Base-by-base conservation (phyloP, 306 rosid genomes). In the Quercus rubra region DNA sequence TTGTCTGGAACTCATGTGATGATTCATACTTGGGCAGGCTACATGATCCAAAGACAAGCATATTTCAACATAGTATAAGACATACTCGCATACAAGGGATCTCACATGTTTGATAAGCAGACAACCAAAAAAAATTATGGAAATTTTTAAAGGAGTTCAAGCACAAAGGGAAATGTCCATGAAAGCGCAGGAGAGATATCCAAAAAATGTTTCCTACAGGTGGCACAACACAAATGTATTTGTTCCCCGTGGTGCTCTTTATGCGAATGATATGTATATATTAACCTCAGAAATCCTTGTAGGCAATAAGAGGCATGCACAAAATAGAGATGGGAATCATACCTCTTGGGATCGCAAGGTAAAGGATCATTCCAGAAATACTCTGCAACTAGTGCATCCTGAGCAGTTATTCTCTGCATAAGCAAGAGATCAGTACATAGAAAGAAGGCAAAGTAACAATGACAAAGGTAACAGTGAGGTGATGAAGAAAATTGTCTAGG, bases 321-420 rank as follows among this genome's bases (percentile, higher is more conserved):
- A 5, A 72, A 41, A 20, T 35, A 19, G 49, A 69, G 61, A 64
- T 23, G 31, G 46, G 46, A 68, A 33, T 54, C 74, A 56, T 68
- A 89, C 95, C 91, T 89, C 85, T 84, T 89, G 1, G 95, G 95
- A 82, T 89, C 92, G 5, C 92, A 89, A 27, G 95, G 95, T 71
- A 87, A 75, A 13, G 95, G 95, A 83, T 91, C 92, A 63, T 83
- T 81, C 93, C 93, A 87, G 81, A 91, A 91, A 86, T 91, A 91
- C 74, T 91, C 93, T 4, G 93, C 91, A 84, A 89, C 91, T 69
- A 91, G 89, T 19, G 96, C 92, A 79, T 91, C 90, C 74, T 86
- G 85, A 0, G 93, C 93, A 63, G 90, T 80, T 71, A 88, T 85
- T 84, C 96, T 91, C 91, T 91, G 71, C 31, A 61, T 20, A 78